Evolutionary conservation across 2,329 filamentous ascomycete species (phyloP), one percentile per base, ranked within the genome.

Genomic region (Trichothecium roseum): DNA sequence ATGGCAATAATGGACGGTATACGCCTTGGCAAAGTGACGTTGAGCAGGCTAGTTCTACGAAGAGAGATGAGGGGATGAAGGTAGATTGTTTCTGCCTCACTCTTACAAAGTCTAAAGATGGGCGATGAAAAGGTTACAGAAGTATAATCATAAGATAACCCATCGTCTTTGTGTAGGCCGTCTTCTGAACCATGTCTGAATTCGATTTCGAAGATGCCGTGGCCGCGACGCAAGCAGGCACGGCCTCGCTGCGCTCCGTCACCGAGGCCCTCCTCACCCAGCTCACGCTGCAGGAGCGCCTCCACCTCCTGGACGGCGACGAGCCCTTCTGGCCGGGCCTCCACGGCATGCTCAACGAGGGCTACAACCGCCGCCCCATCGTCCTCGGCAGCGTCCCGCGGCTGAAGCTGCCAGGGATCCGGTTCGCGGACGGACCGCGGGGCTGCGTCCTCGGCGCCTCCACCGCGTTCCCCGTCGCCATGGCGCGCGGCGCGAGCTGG

Each of bases 401-500:
- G 20, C 38, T 47, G 12, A 29, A 16, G 1, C 45, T 47, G 1
- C 45, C 44, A 0, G 45, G 45, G 0, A 15, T 48, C 7, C 37
- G 30, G 5, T 48, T 44, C 18, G 16, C 35, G 1, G 45, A 48
- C 22, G 45, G 45, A 3, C 45, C 44, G 0, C 41, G 42, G 13
- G 44, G 44, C 9, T 33, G 36, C 4, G 40, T 44, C 10, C 22
- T 45, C 22, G 41, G 41, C 8, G 16, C 34, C 1, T 41, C 44
- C 1, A 48, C 45, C 0, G 42, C 41, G 4, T 48, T 49, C 15
- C 44, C 45, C 1, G 37, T 45, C 4, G 27, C 42, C 3, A 45
- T 44, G 40, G 44, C 46, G 3, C 45, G 46, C 6, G 46, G 45
- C 8, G 45, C 40, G 8, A 42, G 37, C n/a, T 49, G 46, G 45